Evolutionary conservation across 257 asterid genomes (phyloP).

Genomic region (Primulina eburnea): DNA sequence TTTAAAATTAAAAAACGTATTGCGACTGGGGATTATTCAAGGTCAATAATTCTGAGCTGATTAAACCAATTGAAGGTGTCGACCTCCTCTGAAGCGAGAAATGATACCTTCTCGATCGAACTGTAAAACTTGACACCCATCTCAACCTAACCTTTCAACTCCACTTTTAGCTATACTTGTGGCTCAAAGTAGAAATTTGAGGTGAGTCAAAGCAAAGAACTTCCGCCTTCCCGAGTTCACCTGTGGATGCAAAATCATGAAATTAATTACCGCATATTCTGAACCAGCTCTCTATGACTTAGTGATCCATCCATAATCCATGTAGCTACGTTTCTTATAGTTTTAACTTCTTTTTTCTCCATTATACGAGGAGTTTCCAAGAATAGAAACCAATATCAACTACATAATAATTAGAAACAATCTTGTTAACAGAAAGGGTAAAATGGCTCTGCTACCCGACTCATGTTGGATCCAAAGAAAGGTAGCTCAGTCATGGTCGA

Average conservation of each 20-base stretch:
- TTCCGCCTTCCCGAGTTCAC: not conserved
- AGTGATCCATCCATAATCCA: not conserved
- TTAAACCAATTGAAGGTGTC: too few relatives aligned
- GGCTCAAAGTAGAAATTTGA: too few relatives aligned
- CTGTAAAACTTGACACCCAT: too few relatives aligned
- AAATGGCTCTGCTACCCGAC: not conserved
- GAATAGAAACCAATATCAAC: not conserved
- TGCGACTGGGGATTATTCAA: too few relatives aligned
- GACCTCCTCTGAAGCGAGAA: not conserved
- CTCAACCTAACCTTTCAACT: too few relatives aligned
- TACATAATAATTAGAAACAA: not conserved
- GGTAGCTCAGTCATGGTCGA: conserved; percentile 56
- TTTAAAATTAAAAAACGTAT: too few relatives aligned
- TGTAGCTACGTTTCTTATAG: not conserved
- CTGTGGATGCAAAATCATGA: not conserved
- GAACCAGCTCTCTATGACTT: not conserved
- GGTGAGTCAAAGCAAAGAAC: not conserved
- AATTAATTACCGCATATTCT: not conserved
- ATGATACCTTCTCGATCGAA: not conserved
- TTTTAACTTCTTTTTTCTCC: too few relatives aligned
- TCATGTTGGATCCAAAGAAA: conserved; percentile 55
- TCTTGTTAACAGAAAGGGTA: not conserved
- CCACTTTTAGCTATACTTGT: too few relatives aligned
- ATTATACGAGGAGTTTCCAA: not conserved
- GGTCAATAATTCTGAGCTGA: too few relatives aligned